These are phyloP conservation scores for Lentinula boryana DNA, from an alignment of 768 basidiomycete species.

Conservation along the genomic window DNA sequence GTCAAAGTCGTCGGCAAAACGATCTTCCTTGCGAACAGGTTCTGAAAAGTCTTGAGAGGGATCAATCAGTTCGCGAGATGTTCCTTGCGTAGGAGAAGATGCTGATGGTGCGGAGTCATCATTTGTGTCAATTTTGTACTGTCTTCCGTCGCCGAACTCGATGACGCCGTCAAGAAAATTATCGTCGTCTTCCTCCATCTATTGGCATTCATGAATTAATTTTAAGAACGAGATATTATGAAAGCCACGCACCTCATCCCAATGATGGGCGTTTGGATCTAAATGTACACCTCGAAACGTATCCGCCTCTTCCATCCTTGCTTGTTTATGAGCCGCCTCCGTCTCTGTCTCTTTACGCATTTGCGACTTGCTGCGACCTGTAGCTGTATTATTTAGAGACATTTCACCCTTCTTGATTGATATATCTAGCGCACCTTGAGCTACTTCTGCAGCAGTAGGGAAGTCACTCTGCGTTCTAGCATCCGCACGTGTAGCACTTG, in stretches of 20 bases:
- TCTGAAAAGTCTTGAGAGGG: conserved; percentile 20
- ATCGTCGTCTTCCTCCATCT: conserved; percentile 92
- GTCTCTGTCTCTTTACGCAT: conserved; percentile 28
- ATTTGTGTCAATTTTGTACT: conserved; percentile 72
- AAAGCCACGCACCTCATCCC: conserved; percentile 81
- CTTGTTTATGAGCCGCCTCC: conserved; percentile 55
- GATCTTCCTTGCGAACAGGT: conserved; percentile 77
- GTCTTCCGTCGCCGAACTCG: conserved; percentile 88
- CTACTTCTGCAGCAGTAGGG: conserved; percentile 95
- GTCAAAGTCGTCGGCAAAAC: conserved; percentile 93
- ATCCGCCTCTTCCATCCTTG: conserved; percentile 77
- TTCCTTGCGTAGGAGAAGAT: conserved; percentile 17
- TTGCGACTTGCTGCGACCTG: not conserved
- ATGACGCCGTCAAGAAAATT: conserved; percentile 86
- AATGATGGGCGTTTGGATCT: conserved; percentile 91
- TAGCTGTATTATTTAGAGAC: not conserved
- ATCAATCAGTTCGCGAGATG: conserved; percentile 13
- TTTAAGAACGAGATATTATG: not conserved
- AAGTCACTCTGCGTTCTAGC: conserved; percentile 61
- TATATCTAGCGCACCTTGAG: conserved; percentile 53
- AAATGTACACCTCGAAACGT: conserved; percentile 92
- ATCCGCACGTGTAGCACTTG: conserved; percentile 33
- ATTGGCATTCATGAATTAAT: conserved; percentile 4
- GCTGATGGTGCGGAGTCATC: conserved; percentile 25
- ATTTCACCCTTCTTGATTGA: conserved; percentile 7